Percentiles rank a stretch among this genome's conserved stretches.
These are phyloP conservation scores for Stylonectria norvegica DNA, from an alignment of 2,329 filamentous ascomycete genomes.

Conservation along the genomic window DNA sequence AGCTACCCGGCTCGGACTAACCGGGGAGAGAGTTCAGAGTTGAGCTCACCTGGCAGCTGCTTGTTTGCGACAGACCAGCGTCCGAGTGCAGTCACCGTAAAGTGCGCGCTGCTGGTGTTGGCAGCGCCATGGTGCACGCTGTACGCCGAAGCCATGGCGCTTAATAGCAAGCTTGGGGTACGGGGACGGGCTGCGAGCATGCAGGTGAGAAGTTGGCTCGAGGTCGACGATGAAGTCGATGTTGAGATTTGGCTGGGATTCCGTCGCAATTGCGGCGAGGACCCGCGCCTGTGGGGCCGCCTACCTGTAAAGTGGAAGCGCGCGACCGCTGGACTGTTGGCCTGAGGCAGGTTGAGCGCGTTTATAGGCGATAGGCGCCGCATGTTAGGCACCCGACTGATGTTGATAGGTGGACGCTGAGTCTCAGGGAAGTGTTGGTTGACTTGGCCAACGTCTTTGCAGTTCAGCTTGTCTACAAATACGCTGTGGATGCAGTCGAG, in stretches of 20 bases:
- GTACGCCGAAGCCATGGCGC: conserved; percentile 41
- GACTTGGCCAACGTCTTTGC: too few species aligned
- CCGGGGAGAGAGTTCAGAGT: not conserved
- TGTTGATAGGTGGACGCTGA: conserved; percentile 1
- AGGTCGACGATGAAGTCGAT: conserved; percentile 13
- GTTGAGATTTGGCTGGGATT: conserved; percentile 15
- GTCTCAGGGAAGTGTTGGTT: too few species aligned
- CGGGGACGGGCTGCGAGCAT: conserved; percentile 26
- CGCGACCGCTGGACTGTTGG: conserved; percentile 7
- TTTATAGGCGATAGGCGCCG: conserved; percentile 23
- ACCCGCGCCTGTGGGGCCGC: conserved; percentile 9
- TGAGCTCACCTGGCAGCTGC: conserved; percentile 60
- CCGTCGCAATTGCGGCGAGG: conserved; percentile 9
- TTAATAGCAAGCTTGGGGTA: conserved; percentile 20
- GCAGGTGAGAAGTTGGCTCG: conserved; percentile 9
- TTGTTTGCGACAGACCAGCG: conserved; percentile 79
- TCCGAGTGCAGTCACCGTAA: conserved; percentile 71
- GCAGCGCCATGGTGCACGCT: conserved; percentile 36
- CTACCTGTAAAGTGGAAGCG: conserved; percentile 7
- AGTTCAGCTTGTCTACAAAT: too few species aligned
- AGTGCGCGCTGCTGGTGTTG: conserved; percentile 28
- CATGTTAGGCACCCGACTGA: too few species aligned
- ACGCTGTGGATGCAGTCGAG: too few species aligned
- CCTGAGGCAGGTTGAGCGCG: conserved; percentile 26
- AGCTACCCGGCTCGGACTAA: conserved; percentile 8